Conservation (phyloP, 192 early-diverging fungal genomes). For the Spizellomyces sp. region DNA sequence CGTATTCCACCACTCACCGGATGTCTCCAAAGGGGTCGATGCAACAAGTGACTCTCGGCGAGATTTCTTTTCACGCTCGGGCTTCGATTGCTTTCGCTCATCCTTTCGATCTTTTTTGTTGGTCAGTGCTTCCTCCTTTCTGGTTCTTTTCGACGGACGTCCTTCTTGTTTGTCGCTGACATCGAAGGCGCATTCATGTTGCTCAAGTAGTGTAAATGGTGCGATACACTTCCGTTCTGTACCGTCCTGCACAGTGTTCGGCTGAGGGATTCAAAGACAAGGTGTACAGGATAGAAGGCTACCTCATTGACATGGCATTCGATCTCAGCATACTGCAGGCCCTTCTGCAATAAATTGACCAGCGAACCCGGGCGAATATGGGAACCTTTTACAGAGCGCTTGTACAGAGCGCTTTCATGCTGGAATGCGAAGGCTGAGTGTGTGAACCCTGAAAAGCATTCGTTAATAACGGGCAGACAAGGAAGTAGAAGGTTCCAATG, state of each 20-base stretch:
- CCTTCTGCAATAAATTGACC: slow-evolving; percentile 87
- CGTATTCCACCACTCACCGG: too few relatives aligned
- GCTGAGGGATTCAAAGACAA: background rate
- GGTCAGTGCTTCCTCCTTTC: slow-evolving; percentile 23
- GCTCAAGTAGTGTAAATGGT: slow-evolving; percentile 68
- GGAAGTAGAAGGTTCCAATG: background rate
- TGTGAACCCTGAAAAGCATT: slow-evolving; percentile 66
- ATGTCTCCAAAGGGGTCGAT: too few relatives aligned
- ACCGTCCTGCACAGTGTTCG: slow-evolving; percentile 65
- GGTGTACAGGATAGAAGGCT: slow-evolving; percentile 5
- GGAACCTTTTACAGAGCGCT: slow-evolving; percentile 33
- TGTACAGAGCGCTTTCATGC: slow-evolving; percentile 79
- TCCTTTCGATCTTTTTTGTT: slow-evolving; percentile 17
- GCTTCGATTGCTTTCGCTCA: slow-evolving; percentile 7
- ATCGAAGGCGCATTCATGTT: slow-evolving; percentile 65
- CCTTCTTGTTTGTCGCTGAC: slow-evolving; percentile 29
- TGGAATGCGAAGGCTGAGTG: slow-evolving; percentile 86
- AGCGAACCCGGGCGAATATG: slow-evolving; percentile 81
- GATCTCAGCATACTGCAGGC: slow-evolving; percentile 86
- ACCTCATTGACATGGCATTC: slow-evolving; percentile 85
- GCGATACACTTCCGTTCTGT: slow-evolving; percentile 69
- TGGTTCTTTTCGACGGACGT: slow-evolving; percentile 16
- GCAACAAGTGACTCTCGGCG: too few relatives aligned
- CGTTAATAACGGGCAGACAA: background rate
- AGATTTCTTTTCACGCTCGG: too few relatives aligned